Evolutionary conservation across 352 stramenopile species (phyloP).

Genomic region (Blastocystis sp.): DNA sequence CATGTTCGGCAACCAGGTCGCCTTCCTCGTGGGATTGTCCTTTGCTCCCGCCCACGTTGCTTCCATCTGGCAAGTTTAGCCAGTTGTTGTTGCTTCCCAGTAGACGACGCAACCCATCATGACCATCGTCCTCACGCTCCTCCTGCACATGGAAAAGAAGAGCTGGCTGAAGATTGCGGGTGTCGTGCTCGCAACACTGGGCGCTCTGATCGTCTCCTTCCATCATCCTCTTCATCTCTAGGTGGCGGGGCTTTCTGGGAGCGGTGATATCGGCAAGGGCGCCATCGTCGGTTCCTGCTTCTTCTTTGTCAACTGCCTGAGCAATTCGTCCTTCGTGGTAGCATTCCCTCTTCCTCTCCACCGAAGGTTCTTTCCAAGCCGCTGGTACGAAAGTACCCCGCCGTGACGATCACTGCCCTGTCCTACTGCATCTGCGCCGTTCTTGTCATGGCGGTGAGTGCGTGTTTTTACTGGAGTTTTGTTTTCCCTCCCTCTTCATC

Average conservation of each 20-base stretch:
- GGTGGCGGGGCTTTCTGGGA: slow-evolving; percentile 13
- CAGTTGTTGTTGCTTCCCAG: no score
- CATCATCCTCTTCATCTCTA: neutral
- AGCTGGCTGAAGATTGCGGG: slow-evolving; percentile 45
- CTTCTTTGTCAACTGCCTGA: slow-evolving; percentile 61
- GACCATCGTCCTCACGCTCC: slow-evolving; percentile 15
- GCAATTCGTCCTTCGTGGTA: slow-evolving; percentile 60
- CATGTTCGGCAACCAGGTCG: slow-evolving; percentile 61
- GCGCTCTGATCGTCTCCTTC: slow-evolving; percentile 25
- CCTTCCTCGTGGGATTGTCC: slow-evolving; percentile 45
- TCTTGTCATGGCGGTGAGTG: slow-evolving; percentile 37
- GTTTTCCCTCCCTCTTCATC: neutral
- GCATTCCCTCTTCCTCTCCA: neutral
- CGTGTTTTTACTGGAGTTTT: slow-evolving; percentile 20
- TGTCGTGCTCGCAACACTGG: neutral
- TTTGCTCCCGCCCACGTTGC: slow-evolving; percentile 54
- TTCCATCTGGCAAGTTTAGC: slow-evolving; percentile 64
- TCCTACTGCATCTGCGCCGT: slow-evolving; percentile 42
- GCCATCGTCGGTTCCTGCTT: slow-evolving; percentile 50
- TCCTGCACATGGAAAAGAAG: slow-evolving; percentile 25
- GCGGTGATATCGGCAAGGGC: neutral
- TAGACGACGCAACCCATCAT: slow-evolving; percentile 50
- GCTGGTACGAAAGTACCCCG: slow-evolving; percentile 33
- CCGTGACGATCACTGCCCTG: slow-evolving; percentile 21
- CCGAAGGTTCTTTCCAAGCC: slow-evolving; percentile 29